Evolutionary conservation across 768 basidiomycete species (phyloP), one percentile per base, ranked within the genome.

Genomic region (Lenzites betulinus): DNA sequence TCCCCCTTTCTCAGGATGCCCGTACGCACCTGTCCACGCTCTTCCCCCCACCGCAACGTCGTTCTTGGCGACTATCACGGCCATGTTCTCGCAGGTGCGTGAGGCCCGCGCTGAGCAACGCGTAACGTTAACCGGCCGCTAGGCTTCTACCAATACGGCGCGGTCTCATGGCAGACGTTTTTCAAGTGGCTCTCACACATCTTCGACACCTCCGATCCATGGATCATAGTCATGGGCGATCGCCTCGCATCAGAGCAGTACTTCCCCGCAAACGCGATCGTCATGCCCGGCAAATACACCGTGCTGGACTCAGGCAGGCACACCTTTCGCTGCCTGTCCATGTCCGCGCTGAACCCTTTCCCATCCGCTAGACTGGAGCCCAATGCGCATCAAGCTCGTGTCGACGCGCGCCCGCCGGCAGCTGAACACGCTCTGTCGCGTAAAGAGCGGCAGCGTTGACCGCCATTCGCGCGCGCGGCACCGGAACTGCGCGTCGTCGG

Each of bases 91-190:
- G 59, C 59, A 42, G 59, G 59, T 60, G 23, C 13, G 39, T 25
- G 28, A 35, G n/a, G 12, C n/a, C 20, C 1, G 9, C 6, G n/a
- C n/a, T n/a, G n/a, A n/a, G n/a, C n/a, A n/a, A n/a, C n/a, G n/a
- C n/a, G n/a, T n/a, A n/a, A n/a, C n/a, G n/a, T n/a, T n/a, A n/a
- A n/a, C n/a, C n/a, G n/a, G n/a, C n/a, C n/a, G n/a, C 2, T 20
- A 60, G 53, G 53, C 48, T 60, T 60, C 48, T 36, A 60, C 48
- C 59, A 60, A 23, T 60, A 60, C 36, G 59, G 59, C 7, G 30
- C 54, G 15, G 48, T 60, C 20, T 22, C 52, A 15, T 60, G 59
- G 59, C n/a, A 23, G 33, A 26, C 49, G 11, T 54, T 60, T 20
- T 55, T 55, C 59, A 25, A 23, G 26, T 60, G 59, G 59, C 59